Evolutionary conservation across 2,329 filamentous ascomycete species (phyloP), one percentile per base, ranked within the genome.

Genomic region (Arthrobotrys pseudoclavata): DNA sequence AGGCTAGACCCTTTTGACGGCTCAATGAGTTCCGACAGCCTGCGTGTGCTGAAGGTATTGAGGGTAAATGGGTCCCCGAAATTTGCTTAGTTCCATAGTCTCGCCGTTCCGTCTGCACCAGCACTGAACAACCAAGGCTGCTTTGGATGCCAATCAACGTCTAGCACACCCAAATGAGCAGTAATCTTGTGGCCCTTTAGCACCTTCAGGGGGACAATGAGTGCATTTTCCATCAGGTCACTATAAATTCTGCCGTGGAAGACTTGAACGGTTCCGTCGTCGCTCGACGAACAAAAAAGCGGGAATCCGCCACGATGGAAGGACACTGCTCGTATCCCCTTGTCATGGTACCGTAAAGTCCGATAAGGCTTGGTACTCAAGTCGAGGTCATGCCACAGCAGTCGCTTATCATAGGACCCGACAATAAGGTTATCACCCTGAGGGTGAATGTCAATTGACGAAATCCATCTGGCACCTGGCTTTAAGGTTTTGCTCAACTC

Each of bases 341-440:
- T 92, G 78, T 89, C 86, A 85, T 99, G 96, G 86, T 98, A 99
- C 62, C 96, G 89, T 85, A 99, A 90, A 0, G 95, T 98, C 87
- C 97, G 97, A 87, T 97, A 98, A 0, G 96, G 96, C 61, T 93
- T 90, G 79, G 89, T 91, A 0, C 93, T 96, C 40, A 99, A 89
- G 81, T 99, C 96, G 67, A 98, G 88, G 85, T 99, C 96, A 85
- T 98, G 96, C 96, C 96, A 99, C 34, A 99, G 87, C 1, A 99
- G 87, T 55, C 95, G 90, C 80, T 94, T 91, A 85, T 99, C 96
- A 85, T 98, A 99, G 0, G 94, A 96, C 52, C 94, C 94, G 10
- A 97, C 93, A 75, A 98, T 92, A 69, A 99, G 85, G 83, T 99
- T 97, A 85, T 97, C 94, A 53, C 96, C 96, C 18, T 92, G 92